These are phyloP conservation scores for Coffea humblotiana DNA, from an alignment of 305 asterid species.

Conservation along the genomic window DNA sequence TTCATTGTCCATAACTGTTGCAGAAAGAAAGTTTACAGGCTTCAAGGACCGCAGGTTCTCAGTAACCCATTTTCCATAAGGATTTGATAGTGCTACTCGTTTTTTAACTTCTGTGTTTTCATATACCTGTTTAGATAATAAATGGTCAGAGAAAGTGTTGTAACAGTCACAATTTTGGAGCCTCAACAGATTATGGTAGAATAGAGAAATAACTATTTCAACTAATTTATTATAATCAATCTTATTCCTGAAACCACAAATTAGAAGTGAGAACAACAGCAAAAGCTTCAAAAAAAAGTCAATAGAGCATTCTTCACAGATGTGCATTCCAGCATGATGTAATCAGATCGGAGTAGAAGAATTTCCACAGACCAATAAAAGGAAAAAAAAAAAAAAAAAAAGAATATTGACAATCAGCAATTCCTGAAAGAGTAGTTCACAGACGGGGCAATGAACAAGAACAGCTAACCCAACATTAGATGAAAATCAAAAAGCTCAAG, in stretches of 20 bases:
- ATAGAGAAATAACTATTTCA: background rate
- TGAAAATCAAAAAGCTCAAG: background rate
- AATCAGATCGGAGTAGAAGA: background rate
- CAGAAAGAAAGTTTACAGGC: conserved; percentile 61
- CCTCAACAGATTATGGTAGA: background rate
- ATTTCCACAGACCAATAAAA: too few relatives aligned
- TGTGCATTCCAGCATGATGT: background rate
- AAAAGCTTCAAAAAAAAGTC: background rate
- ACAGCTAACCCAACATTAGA: background rate
- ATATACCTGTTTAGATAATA: conserved; percentile 55
- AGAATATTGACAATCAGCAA: background rate
- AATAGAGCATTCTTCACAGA: background rate
- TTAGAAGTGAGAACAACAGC: background rate
- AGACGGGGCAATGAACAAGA: background rate
- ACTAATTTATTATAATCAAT: background rate
- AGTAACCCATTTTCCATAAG: conserved; percentile 92
- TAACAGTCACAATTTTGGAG: background rate
- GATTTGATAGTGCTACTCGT: conserved; percentile 74
- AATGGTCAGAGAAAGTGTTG: conserved; percentile 17
- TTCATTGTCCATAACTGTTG: conserved; percentile 79
- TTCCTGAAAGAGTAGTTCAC: background rate
- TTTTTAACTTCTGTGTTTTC: conserved; percentile 97
- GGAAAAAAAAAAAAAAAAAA: background rate
- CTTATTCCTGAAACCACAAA: background rate
- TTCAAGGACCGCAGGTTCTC: conserved; percentile 82